Conservation (phyloP, 768 basidiomycete genomes). For the Boletales sp. region DNA sequence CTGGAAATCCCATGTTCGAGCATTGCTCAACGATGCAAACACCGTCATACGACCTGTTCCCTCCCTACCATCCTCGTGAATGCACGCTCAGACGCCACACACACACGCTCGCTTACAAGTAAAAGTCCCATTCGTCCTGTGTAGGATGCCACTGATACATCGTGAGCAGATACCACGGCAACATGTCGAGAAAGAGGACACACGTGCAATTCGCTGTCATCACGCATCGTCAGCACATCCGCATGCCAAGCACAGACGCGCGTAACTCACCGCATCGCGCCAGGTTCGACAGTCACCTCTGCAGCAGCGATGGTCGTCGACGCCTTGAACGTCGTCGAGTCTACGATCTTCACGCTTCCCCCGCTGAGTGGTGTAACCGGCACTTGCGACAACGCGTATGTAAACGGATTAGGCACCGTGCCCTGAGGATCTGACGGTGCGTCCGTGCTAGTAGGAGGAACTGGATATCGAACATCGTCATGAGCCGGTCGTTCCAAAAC, state of each 20-base stretch:
- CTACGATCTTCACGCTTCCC: slow-evolving; percentile 56
- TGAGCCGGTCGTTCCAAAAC: background rate
- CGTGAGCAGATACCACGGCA: background rate
- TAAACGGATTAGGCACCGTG: slow-evolving; percentile 44
- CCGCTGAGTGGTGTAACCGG: slow-evolving; percentile 40
- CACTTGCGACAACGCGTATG: slow-evolving; percentile 49
- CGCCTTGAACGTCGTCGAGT: slow-evolving; percentile 49
- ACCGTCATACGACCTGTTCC: slow-evolving; percentile 53
- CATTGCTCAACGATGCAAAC: slow-evolving; percentile 51
- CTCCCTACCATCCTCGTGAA: slow-evolving; percentile 34
- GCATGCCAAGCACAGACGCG: too few relatives aligned
- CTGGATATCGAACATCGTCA: slow-evolving; percentile 15
- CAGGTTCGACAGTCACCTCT: slow-evolving; percentile 52
- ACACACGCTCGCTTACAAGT: slow-evolving; percentile 38
- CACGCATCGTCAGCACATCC: background rate
- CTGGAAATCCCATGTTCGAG: slow-evolving; percentile 58
- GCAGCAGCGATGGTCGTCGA: slow-evolving; percentile 51
- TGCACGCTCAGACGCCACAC: background rate
- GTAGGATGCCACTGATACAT: slow-evolving; percentile 62
- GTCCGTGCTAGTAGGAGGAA: slow-evolving; percentile 28
- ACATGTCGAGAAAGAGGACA: slow-evolving; percentile 8
- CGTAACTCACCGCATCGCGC: slow-evolving; percentile 48
- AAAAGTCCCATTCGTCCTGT: slow-evolving; percentile 62
- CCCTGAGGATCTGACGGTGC: slow-evolving; percentile 36
- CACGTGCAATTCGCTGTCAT: slow-evolving; percentile 52